phyloP scores from a whole-genome alignment of 257 asterid genomes.

The Coffea canephora region DNA sequence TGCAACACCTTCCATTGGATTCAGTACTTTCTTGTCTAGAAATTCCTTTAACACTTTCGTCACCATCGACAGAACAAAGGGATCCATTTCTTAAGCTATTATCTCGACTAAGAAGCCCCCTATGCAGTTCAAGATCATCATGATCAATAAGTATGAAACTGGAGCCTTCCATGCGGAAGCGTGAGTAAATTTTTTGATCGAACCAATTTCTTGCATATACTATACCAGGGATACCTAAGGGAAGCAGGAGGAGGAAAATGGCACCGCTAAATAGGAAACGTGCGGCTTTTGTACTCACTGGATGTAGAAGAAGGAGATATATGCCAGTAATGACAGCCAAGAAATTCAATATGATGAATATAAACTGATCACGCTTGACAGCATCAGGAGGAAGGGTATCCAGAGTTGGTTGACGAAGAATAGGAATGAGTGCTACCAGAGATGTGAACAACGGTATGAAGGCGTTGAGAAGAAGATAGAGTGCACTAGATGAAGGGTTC shows the following conservation, averaged over 20 bases:
- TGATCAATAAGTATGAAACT: slow-evolving; percentile 61
- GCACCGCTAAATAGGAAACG: slow-evolving; percentile 59
- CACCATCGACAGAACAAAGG: slow-evolving; percentile 3
- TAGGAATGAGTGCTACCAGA: slow-evolving; percentile 48
- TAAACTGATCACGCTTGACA: slow-evolving; percentile 50
- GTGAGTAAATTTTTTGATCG: slow-evolving; percentile 38
- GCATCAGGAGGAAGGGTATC: slow-evolving; percentile 36
- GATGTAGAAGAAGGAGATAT: slow-evolving; percentile 69
- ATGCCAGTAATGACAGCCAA: slow-evolving; percentile 69
- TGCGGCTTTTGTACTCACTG: slow-evolving; percentile 31
- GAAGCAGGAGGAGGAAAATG: slow-evolving; percentile 54
- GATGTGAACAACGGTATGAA: slow-evolving; percentile 63
- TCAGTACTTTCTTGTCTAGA: slow-evolving; percentile 17
- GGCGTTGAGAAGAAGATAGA: slow-evolving; percentile 82
- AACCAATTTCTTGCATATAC: slow-evolving; percentile 72
- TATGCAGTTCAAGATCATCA: slow-evolving; percentile 63
- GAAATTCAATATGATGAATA: slow-evolving; percentile 47
- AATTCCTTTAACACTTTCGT: slow-evolving; percentile 16
- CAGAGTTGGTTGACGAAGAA: slow-evolving; percentile 58
- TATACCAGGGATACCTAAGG: slow-evolving; percentile 69
- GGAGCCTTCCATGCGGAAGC: slow-evolving; percentile 40
- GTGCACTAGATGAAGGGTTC: slow-evolving; percentile 46
- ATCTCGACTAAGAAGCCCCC: slow-evolving; percentile 45
- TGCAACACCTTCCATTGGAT: slow-evolving; percentile 39
- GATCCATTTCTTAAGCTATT: slow-evolving; percentile 31